Evolutionary conservation across 768 basidiomycete species (phyloP).

Genomic region (Mycena albidolilacea): DNA sequence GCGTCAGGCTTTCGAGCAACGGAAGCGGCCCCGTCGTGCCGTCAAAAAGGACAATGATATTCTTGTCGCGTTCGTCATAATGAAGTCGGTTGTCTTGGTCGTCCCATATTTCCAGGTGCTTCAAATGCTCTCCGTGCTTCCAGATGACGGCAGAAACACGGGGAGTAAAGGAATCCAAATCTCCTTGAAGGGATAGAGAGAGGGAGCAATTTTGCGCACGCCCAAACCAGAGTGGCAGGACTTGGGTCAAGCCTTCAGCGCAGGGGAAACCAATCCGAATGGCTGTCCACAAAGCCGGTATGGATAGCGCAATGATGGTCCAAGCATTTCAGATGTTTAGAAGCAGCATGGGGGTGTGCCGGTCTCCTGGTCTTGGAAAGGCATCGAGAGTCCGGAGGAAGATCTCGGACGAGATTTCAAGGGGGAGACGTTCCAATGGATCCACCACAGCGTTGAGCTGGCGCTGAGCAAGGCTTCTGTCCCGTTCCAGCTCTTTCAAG

Average conservation of each 20-base stretch:
- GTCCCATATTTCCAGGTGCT: neutral
- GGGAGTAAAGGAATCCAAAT: no score
- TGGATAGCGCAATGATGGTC: neutral
- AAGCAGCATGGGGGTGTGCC: neutral
- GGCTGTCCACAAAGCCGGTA: neutral
- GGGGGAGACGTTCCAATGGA: neutral
- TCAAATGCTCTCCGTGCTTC: neutral
- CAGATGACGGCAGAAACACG: neutral
- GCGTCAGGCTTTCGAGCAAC: neutral
- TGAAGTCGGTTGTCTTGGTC: neutral
- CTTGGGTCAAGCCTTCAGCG: neutral
- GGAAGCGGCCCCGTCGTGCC: neutral
- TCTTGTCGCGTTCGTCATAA: neutral
- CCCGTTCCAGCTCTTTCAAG: neutral
- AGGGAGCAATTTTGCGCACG: neutral
- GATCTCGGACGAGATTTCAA: slow-evolving; percentile 12
- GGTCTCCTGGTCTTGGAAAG: neutral
- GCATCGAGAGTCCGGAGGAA: neutral
- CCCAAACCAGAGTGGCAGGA: neutral
- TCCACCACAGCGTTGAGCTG: neutral
- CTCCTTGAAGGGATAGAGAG: neutral
- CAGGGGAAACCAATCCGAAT: neutral
- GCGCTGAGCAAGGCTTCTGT: neutral
- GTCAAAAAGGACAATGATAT: neutral
- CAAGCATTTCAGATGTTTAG: neutral